Percentiles rank a stretch among this genome's conserved stretches.
phyloP scores from a whole-genome alignment of 2,329 filamentous ascomycete species.

The Tympanopsis confertula region DNA sequence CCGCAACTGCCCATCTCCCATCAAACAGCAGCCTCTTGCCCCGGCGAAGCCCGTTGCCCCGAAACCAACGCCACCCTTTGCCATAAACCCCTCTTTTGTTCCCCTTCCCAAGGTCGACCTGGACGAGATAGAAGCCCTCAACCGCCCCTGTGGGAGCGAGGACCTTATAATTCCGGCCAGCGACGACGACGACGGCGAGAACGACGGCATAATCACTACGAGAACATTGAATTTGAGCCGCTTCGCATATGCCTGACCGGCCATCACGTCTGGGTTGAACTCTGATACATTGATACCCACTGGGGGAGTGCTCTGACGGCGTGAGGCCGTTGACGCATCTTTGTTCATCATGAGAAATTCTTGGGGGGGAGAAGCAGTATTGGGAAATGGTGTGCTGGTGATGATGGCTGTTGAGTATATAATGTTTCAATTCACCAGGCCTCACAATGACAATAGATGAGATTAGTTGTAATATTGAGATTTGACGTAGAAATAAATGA shows the following conservation, averaged over 20 bases:
- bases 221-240: not conserved
- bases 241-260: not conserved
- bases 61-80: conserved; percentile 13
- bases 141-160: conserved; percentile 37
- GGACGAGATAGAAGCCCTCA: conserved; percentile 38
- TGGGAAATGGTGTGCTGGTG: not conserved
- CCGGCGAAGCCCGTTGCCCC: conserved; percentile 9
- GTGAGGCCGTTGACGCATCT: not conserved
- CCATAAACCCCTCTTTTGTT: conserved; percentile 39
- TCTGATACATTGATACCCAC: no score
- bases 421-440: no score
- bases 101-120: conserved; percentile 42
- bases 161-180: conserved; percentile 43
- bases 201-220: conserved; percentile 2
- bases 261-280: not conserved
- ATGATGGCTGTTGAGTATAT: not conserved
- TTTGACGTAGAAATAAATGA: not conserved
- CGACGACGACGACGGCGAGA: conserved; percentile 17
- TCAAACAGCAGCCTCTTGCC: conserved; percentile 11
- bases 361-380: not conserved
- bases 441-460: no score
- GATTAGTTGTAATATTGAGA: no score
- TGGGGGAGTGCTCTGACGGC: not conserved
- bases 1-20: conserved; percentile 10
- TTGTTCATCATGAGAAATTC: not conserved